Evolutionary conservation across 371 early-diverging fungal genomes (phyloP).

Genomic region (Mortierella sp.): DNA sequence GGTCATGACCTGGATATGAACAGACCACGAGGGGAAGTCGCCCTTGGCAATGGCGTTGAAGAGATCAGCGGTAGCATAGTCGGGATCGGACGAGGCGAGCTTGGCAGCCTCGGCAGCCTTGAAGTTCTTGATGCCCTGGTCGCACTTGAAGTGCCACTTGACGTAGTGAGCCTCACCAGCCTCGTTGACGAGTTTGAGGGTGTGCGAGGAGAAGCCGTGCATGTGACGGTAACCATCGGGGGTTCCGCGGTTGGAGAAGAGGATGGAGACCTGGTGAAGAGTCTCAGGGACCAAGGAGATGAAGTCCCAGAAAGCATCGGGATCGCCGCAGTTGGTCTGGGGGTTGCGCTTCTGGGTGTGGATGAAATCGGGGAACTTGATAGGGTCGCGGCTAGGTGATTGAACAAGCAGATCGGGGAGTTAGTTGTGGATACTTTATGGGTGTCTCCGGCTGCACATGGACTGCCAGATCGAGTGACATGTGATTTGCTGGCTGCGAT

Average conservation of each 20-base stretch:
- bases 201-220: constrained; percentile 72
- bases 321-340: constrained; percentile 63
- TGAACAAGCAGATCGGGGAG: not conserved
- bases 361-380: constrained; percentile 76
- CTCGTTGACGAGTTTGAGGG: constrained; percentile 70
- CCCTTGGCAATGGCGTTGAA: constrained; percentile 68
- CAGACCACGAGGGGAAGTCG: constrained; percentile 72
- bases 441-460: constrained; percentile 13
- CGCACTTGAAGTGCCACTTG: constrained; percentile 81
- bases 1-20: constrained; percentile 68
- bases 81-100: constrained; percentile 67
- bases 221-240: constrained; percentile 73
- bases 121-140: constrained; percentile 72
- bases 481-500: constrained; percentile 23
- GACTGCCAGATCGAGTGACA: constrained; percentile 10
- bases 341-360: constrained; percentile 76
- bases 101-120: constrained; percentile 65
- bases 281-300: constrained; percentile 73
- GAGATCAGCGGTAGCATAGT: constrained; percentile 70
- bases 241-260: constrained; percentile 74
- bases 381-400: constrained; percentile 66
- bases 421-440: constrained; percentile 5
- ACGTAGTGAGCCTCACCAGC: constrained; percentile 67
- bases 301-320: constrained; percentile 75
- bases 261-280: constrained; percentile 72